phyloP scores from a whole-genome alignment of 129 eudicot genomes.

The Flaveria linearis region DNA sequence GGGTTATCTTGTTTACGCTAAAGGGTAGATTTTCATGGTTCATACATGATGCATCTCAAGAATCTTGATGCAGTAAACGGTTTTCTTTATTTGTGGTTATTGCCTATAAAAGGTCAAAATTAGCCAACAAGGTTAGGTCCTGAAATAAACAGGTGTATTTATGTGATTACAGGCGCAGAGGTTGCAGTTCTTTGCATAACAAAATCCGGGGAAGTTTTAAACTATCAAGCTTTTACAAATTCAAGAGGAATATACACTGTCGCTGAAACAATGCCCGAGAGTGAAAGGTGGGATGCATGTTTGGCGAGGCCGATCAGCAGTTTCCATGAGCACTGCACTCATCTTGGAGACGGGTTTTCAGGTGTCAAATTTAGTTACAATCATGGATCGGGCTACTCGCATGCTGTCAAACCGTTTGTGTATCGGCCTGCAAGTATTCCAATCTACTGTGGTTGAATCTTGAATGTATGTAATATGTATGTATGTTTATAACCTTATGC shows the following conservation, averaged over 20 bases:
- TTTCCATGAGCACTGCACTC: slow-evolving; percentile 81
- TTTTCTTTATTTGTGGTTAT: neutral
- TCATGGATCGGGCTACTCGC: slow-evolving; percentile 72
- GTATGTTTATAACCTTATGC: neutral
- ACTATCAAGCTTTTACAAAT: slow-evolving; percentile 90
- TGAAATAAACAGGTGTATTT: neutral
- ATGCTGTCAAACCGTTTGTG: slow-evolving; percentile 76
- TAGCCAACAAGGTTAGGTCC: neutral
- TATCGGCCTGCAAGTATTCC: slow-evolving; percentile 67
- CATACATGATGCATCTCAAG: neutral
- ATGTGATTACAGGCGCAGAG: slow-evolving; percentile 75
- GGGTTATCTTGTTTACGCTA: neutral
- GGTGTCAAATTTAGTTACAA: slow-evolving; percentile 88
- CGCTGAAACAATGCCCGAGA: slow-evolving; percentile 98
- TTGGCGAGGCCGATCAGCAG: slow-evolving; percentile 95
- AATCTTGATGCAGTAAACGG: slow-evolving; percentile 1
- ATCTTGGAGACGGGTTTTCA: slow-evolving; percentile 66
- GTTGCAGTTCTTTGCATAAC: slow-evolving; percentile 99
- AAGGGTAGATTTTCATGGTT: neutral
- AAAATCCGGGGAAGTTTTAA: slow-evolving; percentile 87
- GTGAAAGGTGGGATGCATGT: slow-evolving; percentile 97
- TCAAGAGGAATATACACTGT: slow-evolving; percentile 82
- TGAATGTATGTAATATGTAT: slow-evolving; percentile 29
- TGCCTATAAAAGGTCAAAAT: neutral
- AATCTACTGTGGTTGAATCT: slow-evolving; percentile 60